Base-by-base conservation (phyloP, 352 stramenopile genomes). In the Globisporangium paddicum region DNA sequence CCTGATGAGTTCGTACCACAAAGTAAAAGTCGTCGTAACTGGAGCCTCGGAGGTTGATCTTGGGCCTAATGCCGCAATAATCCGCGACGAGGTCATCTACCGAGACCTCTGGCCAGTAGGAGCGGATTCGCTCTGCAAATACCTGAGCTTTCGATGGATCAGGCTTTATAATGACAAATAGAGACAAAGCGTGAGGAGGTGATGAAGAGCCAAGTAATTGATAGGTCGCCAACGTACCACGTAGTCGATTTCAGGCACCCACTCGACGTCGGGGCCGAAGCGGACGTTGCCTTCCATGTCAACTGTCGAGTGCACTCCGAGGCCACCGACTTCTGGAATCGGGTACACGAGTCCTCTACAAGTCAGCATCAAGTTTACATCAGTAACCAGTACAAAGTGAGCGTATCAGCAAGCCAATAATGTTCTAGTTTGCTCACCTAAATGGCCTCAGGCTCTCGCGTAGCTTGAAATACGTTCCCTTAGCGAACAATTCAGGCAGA, bases 251-350 rank as follows among this genome's bases (percentile, higher is more conserved):
- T 62, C 60, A 26, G 88, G 47, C 3, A 98, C 65, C 96, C 95
- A 99, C 72, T 99, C 77, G 3, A 99, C 95, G 71, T 99, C 95
- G 0, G 97, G 97, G 7, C 97, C 97, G 75, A 99, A 99, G 49
- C 90, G 88, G 16, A 96, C 79, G 47, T 91, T 90, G 26, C 93
- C 92, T n/a, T 71, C 67, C 38, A 98, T 64, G 70, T 99, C 47
- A 18, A 99, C 74, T 5, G 96, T 99, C 10, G 96, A 89, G 78
- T 99, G 97, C 0, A 99, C 87, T 34, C 97, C 97, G 11, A 99
- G 80, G 2, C 96, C 97, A 41, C 94, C 95, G 26, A 79, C 61
- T 63, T 98, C 94, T 34, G 96, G 96, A 16, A 99, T 84, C 28
- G 97, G 96, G 71, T 99, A 99, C 45, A 99, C 82, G 23, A 99